These are phyloP conservation scores for Debaryomyces tyrocola DNA, from an alignment of 805 yeast species.

Conservation along the genomic window DNA sequence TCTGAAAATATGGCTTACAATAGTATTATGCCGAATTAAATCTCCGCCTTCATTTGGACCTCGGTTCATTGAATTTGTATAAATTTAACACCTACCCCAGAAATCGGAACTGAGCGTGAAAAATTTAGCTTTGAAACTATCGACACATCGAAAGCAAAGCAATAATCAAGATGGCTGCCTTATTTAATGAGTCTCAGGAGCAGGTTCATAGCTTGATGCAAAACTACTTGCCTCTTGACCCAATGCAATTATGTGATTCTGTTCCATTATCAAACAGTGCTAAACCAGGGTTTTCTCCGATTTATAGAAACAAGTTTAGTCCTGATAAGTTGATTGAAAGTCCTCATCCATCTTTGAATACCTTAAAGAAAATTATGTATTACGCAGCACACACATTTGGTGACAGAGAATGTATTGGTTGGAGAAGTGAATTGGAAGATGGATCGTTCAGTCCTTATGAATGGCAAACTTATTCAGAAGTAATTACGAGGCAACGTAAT, in stretches of 20 bases:
- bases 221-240: conserved; percentile 11
- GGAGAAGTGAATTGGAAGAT: conserved; percentile 27
- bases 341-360: conserved; percentile 46
- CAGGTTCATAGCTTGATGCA: conserved; percentile 11
- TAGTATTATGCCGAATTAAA: no score
- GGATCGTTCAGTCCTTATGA: conserved; percentile 33
- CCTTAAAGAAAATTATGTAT: conserved; percentile 46
- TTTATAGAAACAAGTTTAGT: conserved; percentile 44
- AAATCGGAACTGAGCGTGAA: no score
- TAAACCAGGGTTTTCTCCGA: conserved; percentile 48
- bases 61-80: neutral
- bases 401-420: conserved; percentile 46
- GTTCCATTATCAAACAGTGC: conserved; percentile 38
- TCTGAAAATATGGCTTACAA: no score
- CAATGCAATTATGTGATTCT: conserved; percentile 6
- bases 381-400: conserved; percentile 38
- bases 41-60: neutral
- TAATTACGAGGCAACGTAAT: conserved; percentile 22
- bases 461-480: conserved; percentile 24
- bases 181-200: conserved; percentile 14
- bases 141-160: no score
- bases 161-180: conserved; percentile 6
- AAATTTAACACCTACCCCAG: neutral
- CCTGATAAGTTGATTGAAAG: conserved; percentile 25
- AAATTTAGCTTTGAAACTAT: no score